phyloP scores from a whole-genome alignment of 805 yeast genomes.

The Yamadazyma akitaensis region DNA sequence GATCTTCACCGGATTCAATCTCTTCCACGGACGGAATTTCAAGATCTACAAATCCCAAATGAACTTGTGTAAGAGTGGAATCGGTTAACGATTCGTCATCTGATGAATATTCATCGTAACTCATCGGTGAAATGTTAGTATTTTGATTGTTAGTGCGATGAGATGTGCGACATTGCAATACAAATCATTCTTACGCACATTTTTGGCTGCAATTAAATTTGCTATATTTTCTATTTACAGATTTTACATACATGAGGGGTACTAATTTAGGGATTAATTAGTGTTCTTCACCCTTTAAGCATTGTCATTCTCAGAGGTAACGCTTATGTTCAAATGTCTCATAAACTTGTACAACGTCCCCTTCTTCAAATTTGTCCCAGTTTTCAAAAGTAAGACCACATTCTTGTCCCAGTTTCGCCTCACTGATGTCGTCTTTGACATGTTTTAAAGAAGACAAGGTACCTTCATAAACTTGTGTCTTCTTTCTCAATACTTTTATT shows the following conservation, averaged over 20 bases:
- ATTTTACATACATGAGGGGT: not conserved
- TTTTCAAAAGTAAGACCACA: constrained; percentile 77
- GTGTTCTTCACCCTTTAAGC: too few species aligned
- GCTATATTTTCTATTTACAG: constrained; percentile 6
- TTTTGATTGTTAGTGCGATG: constrained; percentile 17
- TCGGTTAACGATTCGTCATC: constrained; percentile 44
- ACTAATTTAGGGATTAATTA: too few species aligned
- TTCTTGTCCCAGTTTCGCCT: constrained; percentile 81
- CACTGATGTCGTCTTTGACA: constrained; percentile 72
- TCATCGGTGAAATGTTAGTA: not conserved
- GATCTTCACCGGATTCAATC: constrained; percentile 34
- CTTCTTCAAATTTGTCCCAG: constrained; percentile 68
- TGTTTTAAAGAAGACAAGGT: constrained; percentile 70
- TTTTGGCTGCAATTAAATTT: not conserved
- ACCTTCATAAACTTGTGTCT: constrained; percentile 52
- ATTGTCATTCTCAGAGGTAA: constrained; percentile 23
- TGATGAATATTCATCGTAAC: constrained; percentile 47
- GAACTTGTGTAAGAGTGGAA: constrained; percentile 35
- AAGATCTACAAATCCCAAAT: constrained; percentile 66
- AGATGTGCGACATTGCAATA: constrained; percentile 19
- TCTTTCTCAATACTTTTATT: constrained; percentile 55
- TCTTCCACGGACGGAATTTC: constrained; percentile 34
- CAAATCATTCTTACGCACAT: not conserved
- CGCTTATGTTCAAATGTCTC: constrained; percentile 55
- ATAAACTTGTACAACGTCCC: constrained; percentile 70